These are phyloP conservation scores for Ceratobasidium papillatum DNA, from an alignment of 1,284 basidiomycete species.

Conservation along the genomic window DNA sequence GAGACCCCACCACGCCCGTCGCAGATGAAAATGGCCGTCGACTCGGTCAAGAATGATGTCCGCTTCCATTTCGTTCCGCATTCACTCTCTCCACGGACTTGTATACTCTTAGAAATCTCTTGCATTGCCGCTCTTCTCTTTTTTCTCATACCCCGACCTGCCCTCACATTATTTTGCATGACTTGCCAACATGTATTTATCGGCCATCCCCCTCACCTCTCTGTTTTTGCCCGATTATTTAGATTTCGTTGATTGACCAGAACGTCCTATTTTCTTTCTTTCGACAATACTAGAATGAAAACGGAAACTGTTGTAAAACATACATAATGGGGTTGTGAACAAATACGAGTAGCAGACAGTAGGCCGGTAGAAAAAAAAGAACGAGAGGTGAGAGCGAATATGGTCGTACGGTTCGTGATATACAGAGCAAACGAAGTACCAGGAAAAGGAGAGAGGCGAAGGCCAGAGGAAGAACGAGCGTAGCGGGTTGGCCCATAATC, in stretches of 20 bases:
- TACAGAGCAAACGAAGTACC: neutral
- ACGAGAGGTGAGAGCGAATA: neutral
- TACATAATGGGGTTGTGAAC: slow-evolving; percentile 31
- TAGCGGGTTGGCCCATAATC: slow-evolving; percentile 36
- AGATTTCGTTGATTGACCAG: slow-evolving; percentile 11
- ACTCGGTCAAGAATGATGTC: slow-evolving; percentile 17
- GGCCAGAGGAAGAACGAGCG: slow-evolving; percentile 20
- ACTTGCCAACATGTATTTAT: slow-evolving; percentile 35
- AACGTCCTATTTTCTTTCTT: slow-evolving; percentile 3
- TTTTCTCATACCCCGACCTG: slow-evolving; percentile 28
- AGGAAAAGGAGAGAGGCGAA: neutral
- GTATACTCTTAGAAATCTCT: slow-evolving; percentile 42
- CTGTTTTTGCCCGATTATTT: slow-evolving; percentile 29
- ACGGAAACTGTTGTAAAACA: slow-evolving; percentile 40
- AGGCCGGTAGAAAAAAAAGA: slow-evolving; percentile 7
- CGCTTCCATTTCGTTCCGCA: neutral
- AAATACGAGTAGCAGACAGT: slow-evolving; percentile 16
- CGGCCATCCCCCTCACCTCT: slow-evolving; percentile 5
- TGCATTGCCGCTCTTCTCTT: slow-evolving; percentile 23
- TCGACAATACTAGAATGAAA: slow-evolving; percentile 29
- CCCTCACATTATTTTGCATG: slow-evolving; percentile 32
- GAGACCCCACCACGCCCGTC: slow-evolving; percentile 36
- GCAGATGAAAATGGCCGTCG: slow-evolving; percentile 34
- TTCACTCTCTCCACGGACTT: slow-evolving; percentile 16
- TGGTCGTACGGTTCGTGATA: slow-evolving; percentile 12